Conservation (phyloP, 2,329 filamentous ascomycete genomes). For the Trichoderma polysporum region DNA sequence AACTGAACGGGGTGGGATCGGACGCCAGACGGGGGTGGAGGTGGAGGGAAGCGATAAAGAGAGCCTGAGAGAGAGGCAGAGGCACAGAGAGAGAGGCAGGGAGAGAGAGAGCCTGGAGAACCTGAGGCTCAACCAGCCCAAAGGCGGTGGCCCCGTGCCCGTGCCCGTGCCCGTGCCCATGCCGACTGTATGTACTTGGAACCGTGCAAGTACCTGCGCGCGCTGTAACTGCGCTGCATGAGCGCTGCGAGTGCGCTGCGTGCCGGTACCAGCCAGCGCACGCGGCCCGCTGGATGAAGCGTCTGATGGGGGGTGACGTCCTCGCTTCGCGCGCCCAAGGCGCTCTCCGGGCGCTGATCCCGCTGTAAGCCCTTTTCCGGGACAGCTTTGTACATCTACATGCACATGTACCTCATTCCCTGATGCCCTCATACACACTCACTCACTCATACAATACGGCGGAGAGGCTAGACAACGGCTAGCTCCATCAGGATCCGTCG, state of each 20-base stretch:
- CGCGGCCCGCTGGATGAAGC: not conserved
- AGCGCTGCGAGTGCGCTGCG: not conserved
- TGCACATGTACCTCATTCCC: too few relatives aligned
- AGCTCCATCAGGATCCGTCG: not conserved
- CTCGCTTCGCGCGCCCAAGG: not conserved
- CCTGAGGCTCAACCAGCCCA: not conserved
- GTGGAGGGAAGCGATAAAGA: too few relatives aligned
- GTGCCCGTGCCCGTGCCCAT: too few relatives aligned
- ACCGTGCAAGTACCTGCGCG: not conserved
- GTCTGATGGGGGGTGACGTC: not conserved
- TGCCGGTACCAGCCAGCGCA: not conserved
- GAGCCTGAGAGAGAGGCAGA: too few relatives aligned
- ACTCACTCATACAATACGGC: too few relatives aligned
- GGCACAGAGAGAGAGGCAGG: too few relatives aligned
- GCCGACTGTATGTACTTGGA: too few relatives aligned
- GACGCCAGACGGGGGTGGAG: too few relatives aligned
- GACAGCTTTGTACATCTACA: not conserved
- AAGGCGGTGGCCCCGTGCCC: not conserved
- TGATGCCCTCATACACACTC: too few relatives aligned
- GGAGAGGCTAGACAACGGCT: not conserved
- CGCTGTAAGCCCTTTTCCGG: not conserved
- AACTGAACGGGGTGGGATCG: too few relatives aligned
- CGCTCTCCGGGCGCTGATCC: conserved; percentile 6
- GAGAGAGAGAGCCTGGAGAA: too few relatives aligned
- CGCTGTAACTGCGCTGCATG: not conserved